These are phyloP conservation scores for Heteromeles arbutifolia DNA, from an alignment of 306 rosid species.

Conservation along the genomic window DNA sequence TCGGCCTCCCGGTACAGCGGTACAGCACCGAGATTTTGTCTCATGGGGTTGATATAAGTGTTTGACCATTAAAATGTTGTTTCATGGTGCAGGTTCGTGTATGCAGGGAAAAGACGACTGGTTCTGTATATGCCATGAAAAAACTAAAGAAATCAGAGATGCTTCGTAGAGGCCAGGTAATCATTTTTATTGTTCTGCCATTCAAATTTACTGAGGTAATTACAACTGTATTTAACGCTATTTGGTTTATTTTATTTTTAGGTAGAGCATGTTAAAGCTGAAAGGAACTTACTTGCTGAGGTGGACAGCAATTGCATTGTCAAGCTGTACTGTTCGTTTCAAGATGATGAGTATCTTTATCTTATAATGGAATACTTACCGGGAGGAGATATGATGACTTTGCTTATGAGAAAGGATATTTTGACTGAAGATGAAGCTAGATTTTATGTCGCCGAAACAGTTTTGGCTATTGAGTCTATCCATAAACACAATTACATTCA, in stretches of 20 bases:
- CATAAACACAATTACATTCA: slow-evolving; percentile 93
- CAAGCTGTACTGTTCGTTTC: slow-evolving; percentile 91
- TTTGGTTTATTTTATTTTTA: slow-evolving; percentile 19
- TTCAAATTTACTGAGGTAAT: slow-evolving; percentile 11
- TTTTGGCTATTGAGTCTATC: slow-evolving; percentile 90
- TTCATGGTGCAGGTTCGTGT: slow-evolving; percentile 75
- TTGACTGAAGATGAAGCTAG: slow-evolving; percentile 92
- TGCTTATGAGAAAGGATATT: slow-evolving; percentile 95
- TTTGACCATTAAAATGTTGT: slow-evolving; percentile 22
- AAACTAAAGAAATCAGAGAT: slow-evolving; percentile 97
- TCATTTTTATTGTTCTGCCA: slow-evolving; percentile 19
- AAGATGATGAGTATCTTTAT: slow-evolving; percentile 85
- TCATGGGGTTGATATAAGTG: background rate
- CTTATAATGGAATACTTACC: slow-evolving; percentile 98
- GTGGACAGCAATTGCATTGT: slow-evolving; percentile 98
- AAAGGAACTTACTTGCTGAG: slow-evolving; percentile 97
- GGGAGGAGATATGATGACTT: slow-evolving; percentile 99
- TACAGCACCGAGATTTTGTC: background rate
- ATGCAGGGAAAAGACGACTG: slow-evolving; percentile 81
- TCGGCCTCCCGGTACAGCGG: background rate
- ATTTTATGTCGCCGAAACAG: slow-evolving; percentile 87
- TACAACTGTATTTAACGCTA: slow-evolving; percentile 10
- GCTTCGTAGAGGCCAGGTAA: slow-evolving; percentile 99
- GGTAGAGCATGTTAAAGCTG: slow-evolving; percentile 98
- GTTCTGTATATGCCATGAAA: slow-evolving; percentile 95